Conservation (phyloP, 768 basidiomycete species). For the Suillus subluteus region DNA sequence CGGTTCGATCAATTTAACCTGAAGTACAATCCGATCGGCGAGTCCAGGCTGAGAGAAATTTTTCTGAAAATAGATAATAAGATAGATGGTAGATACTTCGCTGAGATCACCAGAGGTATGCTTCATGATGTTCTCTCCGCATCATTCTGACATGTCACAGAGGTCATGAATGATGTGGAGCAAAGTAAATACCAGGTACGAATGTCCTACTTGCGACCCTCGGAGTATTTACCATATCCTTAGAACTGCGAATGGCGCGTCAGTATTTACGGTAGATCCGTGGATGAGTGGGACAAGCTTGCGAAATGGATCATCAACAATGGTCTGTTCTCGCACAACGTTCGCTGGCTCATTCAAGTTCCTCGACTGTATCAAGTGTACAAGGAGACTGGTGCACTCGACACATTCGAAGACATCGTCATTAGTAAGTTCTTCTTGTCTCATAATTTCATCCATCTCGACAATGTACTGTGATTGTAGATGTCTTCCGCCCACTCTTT, state of each 20-base stretch:
- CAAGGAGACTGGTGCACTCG: constrained; percentile 81
- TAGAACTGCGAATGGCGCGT: constrained; percentile 97
- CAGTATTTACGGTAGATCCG: constrained; percentile 87
- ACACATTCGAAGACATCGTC: constrained; percentile 91
- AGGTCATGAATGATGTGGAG: constrained; percentile 97
- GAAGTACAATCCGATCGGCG: constrained; percentile 97
- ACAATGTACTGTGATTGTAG: constrained; percentile 42
- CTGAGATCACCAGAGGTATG: constrained; percentile 89
- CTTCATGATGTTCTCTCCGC: constrained; percentile 1
- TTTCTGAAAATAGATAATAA: constrained; percentile 98
- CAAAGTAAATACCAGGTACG: constrained; percentile 96
- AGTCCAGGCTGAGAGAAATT: constrained; percentile 92
- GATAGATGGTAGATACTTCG: constrained; percentile 90
- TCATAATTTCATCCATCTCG: neutral
- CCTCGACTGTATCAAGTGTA: constrained; percentile 96
- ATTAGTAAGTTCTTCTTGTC: constrained; percentile 62
- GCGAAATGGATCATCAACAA: constrained; percentile 96
- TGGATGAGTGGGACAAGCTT: constrained; percentile 95
- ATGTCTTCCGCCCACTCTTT: constrained; percentile 91
- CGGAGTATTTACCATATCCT: neutral
- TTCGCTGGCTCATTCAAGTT: constrained; percentile 96
- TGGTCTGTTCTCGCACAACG: constrained; percentile 94
- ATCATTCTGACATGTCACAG: constrained; percentile 43
- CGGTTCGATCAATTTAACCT: constrained; percentile 98
- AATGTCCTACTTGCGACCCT: neutral